Percentiles rank a stretch among this genome's conserved stretches.
phyloP scores from a whole-genome alignment of 495 filamentous ascomycete genomes.

The Chaetomium tenue region DNA sequence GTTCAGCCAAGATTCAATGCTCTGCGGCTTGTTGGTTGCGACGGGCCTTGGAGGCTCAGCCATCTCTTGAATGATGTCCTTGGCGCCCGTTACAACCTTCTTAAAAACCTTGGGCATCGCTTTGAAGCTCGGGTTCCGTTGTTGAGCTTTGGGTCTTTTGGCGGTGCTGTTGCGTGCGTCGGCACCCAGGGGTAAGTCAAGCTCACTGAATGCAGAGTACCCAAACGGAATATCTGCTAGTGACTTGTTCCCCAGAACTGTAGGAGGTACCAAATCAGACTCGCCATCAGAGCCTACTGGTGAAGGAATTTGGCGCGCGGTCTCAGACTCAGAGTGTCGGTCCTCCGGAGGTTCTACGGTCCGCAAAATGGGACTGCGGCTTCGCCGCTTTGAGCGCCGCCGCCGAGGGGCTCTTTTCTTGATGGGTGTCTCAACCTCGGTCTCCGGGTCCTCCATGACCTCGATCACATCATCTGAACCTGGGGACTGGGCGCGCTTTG shows the following conservation, averaged over 20 bases:
- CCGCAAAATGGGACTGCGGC: slow-evolving; percentile 22
- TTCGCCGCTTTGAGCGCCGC: slow-evolving; percentile 18
- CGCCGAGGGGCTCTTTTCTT: slow-evolving; percentile 26
- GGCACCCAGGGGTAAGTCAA: slow-evolving; percentile 49
- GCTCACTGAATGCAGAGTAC: slow-evolving; percentile 58
- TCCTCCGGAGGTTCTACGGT: slow-evolving; percentile 30
- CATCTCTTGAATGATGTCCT: slow-evolving; percentile 54
- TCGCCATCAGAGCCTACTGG: slow-evolving; percentile 26
- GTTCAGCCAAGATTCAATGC: slow-evolving; percentile 75
- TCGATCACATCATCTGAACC: slow-evolving; percentile 52
- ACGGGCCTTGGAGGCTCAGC: slow-evolving; percentile 50
- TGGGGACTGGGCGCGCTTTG: slow-evolving; percentile 41
- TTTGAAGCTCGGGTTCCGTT: slow-evolving; percentile 48
- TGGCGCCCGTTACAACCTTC: slow-evolving; percentile 54
- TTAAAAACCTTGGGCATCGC: slow-evolving; percentile 55
- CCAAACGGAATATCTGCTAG: slow-evolving; percentile 56
- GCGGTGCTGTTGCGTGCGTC: slow-evolving; percentile 38
- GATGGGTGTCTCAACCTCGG: slow-evolving; percentile 31
- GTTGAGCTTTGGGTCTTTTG: slow-evolving; percentile 45
- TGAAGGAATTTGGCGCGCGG: slow-evolving; percentile 3
- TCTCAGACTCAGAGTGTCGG: slow-evolving; percentile 15
- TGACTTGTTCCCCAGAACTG: slow-evolving; percentile 45
- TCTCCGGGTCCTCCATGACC: slow-evolving; percentile 38
- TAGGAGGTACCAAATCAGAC: slow-evolving; percentile 40
- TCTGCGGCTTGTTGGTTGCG: slow-evolving; percentile 49